Conservation (phyloP, 2,329 filamentous ascomycete genomes). For the Seiridium cupressi region DNA sequence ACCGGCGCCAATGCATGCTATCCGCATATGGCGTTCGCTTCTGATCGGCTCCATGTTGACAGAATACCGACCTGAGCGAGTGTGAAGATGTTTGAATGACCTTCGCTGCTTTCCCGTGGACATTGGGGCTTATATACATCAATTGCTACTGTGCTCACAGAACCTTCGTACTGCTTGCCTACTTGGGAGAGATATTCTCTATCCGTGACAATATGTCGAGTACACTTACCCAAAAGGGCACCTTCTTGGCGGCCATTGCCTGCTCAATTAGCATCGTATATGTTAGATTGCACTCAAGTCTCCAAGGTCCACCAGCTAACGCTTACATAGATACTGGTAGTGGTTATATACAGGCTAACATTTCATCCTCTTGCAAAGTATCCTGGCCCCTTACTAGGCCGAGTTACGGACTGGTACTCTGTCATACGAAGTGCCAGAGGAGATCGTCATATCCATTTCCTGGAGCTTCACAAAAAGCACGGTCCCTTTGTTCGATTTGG, state of each 20-base stretch:
- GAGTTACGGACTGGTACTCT: slow-evolving; percentile 60
- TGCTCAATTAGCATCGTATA: not conserved
- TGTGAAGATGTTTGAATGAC: not conserved
- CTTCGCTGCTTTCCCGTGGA: not conserved
- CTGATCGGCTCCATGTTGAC: slow-evolving; percentile 12
- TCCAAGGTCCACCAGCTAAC: not conserved
- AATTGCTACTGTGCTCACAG: not conserved
- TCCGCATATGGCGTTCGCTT: slow-evolving; percentile 15
- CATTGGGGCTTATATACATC: not conserved
- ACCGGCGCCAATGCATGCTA: slow-evolving; percentile 46
- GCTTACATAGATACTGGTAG: slow-evolving; percentile 19
- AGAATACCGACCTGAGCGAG: not conserved
- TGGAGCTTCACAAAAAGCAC: slow-evolving; percentile 66
- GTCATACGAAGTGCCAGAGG: slow-evolving; percentile 73
- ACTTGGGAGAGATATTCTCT: not conserved
- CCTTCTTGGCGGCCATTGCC: not conserved
- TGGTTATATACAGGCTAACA: slow-evolving; percentile 55
- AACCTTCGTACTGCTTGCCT: not conserved
- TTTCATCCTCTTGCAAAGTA: slow-evolving; percentile 67
- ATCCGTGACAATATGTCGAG: not conserved
- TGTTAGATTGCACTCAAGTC: not conserved
- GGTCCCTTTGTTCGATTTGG: slow-evolving; percentile 71
- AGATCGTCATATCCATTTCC: slow-evolving; percentile 71
- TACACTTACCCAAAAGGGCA: not conserved
- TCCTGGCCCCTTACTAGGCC: slow-evolving; percentile 62